These are phyloP conservation scores for Yamadazyma nakazawae DNA, from an alignment of 805 yeast genomes.

Conservation along the genomic window DNA sequence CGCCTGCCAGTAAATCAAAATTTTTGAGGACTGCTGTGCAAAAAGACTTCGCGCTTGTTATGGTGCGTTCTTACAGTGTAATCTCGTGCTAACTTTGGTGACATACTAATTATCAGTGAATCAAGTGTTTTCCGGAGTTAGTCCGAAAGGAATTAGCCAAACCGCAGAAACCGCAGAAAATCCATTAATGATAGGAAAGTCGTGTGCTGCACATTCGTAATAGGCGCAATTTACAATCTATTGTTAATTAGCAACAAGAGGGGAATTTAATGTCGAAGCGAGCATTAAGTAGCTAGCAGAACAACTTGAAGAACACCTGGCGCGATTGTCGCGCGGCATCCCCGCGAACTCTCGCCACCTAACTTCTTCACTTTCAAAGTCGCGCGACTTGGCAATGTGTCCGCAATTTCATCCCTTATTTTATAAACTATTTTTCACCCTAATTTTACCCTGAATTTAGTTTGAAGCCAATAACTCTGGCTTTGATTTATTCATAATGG, in stretches of 20 bases:
- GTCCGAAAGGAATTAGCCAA: no score
- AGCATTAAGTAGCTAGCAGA: background rate
- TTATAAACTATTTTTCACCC: background rate
- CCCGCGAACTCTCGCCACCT: background rate
- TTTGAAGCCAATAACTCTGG: background rate
- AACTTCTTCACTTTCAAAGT: background rate
- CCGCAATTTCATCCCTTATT: conserved; percentile 10
- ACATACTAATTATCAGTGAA: no score
- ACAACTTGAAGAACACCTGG: background rate
- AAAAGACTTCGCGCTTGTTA: no score
- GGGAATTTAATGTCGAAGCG: background rate
- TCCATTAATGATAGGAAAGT: background rate
- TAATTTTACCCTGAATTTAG: no score
- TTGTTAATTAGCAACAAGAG: background rate
- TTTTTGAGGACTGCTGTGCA: no score
- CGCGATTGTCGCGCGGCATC: background rate
- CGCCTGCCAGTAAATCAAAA: no score
- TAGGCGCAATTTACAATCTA: background rate
- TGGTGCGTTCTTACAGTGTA: no score
- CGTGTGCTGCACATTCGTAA: background rate
- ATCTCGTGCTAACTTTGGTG: no score
- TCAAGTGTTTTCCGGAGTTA: no score
- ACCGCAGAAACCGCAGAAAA: no score
- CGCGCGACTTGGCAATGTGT: background rate
- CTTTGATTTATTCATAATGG: conserved; percentile 8